A percentile compares a stretch with the other conserved stretches of the same genome.
Evolutionary conservation across 805 yeast genomes (phyloP).

Genomic region (Cephaloascus albidus): DNA sequence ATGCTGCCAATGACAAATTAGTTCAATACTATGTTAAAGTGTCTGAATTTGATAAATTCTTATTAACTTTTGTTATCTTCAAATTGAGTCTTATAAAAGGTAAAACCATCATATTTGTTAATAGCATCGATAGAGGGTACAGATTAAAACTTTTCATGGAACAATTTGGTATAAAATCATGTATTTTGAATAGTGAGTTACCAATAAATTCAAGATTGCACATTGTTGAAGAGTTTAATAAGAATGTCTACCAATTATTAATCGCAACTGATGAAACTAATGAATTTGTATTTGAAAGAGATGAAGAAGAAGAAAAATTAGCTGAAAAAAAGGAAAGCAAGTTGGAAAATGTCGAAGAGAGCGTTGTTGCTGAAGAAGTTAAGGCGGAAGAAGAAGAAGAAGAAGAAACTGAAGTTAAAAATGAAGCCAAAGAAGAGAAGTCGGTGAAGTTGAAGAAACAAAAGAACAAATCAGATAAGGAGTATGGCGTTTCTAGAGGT

Average conservation of each 20-base stretch:
- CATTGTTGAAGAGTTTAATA: slow-evolving; percentile 91
- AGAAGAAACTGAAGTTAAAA: slow-evolving; percentile 9
- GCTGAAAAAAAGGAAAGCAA: slow-evolving; percentile 14
- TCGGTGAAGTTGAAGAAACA: slow-evolving; percentile 14
- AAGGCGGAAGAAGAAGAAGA: slow-evolving; percentile 5
- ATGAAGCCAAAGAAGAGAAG: slow-evolving; percentile 6
- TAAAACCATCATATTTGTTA: slow-evolving; percentile 83
- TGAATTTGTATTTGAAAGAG: slow-evolving; percentile 41
- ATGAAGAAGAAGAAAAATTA: slow-evolving; percentile 34
- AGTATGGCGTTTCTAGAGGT: slow-evolving; percentile 94
- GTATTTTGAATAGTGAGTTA: slow-evolving; percentile 84
- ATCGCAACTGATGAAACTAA: slow-evolving; percentile 93
- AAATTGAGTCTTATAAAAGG: slow-evolving; percentile 85
- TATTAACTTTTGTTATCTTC: slow-evolving; percentile 84
- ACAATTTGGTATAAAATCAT: slow-evolving; percentile 86
- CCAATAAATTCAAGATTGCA: slow-evolving; percentile 91
- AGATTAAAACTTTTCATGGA: slow-evolving; percentile 83
- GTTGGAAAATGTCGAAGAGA: slow-evolving; percentile 10
- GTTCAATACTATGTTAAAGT: slow-evolving; percentile 83
- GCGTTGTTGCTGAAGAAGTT: slow-evolving; percentile 8
- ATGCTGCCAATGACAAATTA: slow-evolving; percentile 44
- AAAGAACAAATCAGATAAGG: slow-evolving; percentile 45
- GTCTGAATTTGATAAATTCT: slow-evolving; percentile 83
- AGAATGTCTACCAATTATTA: slow-evolving; percentile 73
- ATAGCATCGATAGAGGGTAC: slow-evolving; percentile 92